Conservation (phyloP, 805 yeast genomes). For the Candida boidinii region DNA sequence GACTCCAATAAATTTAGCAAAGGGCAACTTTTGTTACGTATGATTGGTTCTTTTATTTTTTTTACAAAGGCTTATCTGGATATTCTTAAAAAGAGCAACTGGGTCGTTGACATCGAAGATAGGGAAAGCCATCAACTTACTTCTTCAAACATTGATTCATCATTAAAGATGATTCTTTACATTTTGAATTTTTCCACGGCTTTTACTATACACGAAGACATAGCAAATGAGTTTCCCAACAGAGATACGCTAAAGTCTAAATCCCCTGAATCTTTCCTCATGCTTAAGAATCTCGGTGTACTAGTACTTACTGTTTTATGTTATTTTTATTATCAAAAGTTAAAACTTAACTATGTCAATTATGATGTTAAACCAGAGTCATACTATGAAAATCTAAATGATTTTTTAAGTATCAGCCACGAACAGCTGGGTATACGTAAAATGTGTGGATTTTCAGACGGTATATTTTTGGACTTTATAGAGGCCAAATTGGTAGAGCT, state of each 20-base stretch:
- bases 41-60: too few relatives aligned
- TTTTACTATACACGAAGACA: conserved; percentile 47
- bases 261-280: conserved; percentile 34
- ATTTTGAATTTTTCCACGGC: conserved; percentile 30
- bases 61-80: too few relatives aligned
- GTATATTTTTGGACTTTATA: conserved; percentile 51
- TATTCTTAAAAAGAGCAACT: too few relatives aligned
- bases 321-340: conserved; percentile 25
- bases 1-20: too few relatives aligned
- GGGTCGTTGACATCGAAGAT: too few relatives aligned
- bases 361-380: too few relatives aligned
- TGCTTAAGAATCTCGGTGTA: conserved; percentile 36
- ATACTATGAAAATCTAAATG: conserved; percentile 27
- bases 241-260: conserved; percentile 32
- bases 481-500: conserved; percentile 43
- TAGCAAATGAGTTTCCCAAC: conserved; percentile 27
- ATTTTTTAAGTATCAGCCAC: conserved; percentile 56
- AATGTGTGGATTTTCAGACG: conserved; percentile 59
- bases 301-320: conserved; percentile 29
- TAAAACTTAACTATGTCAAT: conserved; percentile 5
- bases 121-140: too few relatives aligned
- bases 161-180: too few relatives aligned
- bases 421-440: conserved; percentile 61
- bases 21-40: too few relatives aligned
- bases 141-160: too few relatives aligned